These are phyloP conservation scores for Biscogniauxia marginata DNA, from an alignment of 2,329 filamentous ascomycete genomes.

Conservation along the genomic window DNA sequence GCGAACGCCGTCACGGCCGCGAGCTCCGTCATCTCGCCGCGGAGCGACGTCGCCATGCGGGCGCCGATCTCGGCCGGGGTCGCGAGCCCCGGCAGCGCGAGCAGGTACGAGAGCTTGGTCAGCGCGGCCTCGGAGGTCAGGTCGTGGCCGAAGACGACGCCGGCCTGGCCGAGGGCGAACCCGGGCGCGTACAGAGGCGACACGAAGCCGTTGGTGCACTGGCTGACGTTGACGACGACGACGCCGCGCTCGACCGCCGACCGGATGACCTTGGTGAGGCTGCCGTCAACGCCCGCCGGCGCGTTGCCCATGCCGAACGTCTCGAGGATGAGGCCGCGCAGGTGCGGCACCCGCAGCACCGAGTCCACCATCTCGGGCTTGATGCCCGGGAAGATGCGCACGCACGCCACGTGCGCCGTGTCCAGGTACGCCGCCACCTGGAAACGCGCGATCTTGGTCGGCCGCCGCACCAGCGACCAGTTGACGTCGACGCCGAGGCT, in stretches of 20 bases:
- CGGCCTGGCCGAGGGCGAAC: slow-evolving; percentile 75
- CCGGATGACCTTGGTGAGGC: slow-evolving; percentile 73
- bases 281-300: slow-evolving; percentile 76
- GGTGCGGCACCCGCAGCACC: slow-evolving; percentile 71
- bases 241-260: slow-evolving; percentile 77
- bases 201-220: slow-evolving; percentile 78
- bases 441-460: slow-evolving; percentile 73
- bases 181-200: slow-evolving; percentile 76
- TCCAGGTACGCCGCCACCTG: slow-evolving; percentile 72
- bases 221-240: slow-evolving; percentile 86
- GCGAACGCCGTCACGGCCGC: slow-evolving; percentile 67
- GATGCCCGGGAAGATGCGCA: slow-evolving; percentile 90
- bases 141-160: slow-evolving; percentile 86
- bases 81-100: slow-evolving; percentile 65
- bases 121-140: slow-evolving; percentile 88
- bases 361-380: slow-evolving; percentile 90
- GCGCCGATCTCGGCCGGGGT: slow-evolving; percentile 60
- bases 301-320: slow-evolving; percentile 94
- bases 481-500: slow-evolving; percentile 78
- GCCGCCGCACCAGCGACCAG: slow-evolving; percentile 74
- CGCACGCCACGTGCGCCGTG: slow-evolving; percentile 84
- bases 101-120: slow-evolving; percentile 84
- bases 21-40: slow-evolving; percentile 82
- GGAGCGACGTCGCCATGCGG: slow-evolving; percentile 71
- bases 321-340: slow-evolving; percentile 82